Conservation (phyloP, 164 flowering plant species). For the Magnolia changhungtana region DNA sequence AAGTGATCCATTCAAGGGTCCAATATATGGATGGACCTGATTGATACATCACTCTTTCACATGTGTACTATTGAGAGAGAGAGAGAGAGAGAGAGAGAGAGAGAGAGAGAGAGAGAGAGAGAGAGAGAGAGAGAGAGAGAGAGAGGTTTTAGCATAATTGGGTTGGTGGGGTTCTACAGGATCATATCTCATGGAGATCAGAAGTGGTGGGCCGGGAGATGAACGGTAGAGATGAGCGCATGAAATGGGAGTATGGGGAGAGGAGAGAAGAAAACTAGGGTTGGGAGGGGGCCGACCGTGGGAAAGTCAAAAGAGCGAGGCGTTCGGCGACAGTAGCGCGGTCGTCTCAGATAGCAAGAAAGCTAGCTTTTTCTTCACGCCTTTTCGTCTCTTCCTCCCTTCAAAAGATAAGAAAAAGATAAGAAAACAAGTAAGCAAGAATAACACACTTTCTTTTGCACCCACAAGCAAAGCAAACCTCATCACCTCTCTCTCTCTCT, state of each 20-base stretch:
- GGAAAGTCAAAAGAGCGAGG: conserved; percentile 34
- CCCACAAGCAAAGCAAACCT: conserved; percentile 2
- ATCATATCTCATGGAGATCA: no score
- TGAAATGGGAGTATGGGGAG: background rate
- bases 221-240: background rate
- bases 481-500: conserved; percentile 19
- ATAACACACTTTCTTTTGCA: background rate
- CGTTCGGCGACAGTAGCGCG: conserved; percentile 54
- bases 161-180: no score
- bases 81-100: background rate
- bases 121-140: background rate
- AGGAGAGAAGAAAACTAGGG: background rate
- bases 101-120: background rate
- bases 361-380: conserved; percentile 34
- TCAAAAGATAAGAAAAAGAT: background rate
- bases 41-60: no score
- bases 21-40: no score
- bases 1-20: no score
- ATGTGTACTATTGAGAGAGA: background rate
- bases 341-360: conserved; percentile 36
- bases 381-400: conserved; percentile 24
- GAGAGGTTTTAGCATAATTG: background rate
- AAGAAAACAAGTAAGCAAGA: background rate
- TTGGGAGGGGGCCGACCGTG: no score
- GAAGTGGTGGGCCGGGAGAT: background rate